Percentiles rank a stretch among this genome's conserved stretches.
phyloP scores from a whole-genome alignment of 139 green algal species.

The Chlorella sorokiniana region DNA sequence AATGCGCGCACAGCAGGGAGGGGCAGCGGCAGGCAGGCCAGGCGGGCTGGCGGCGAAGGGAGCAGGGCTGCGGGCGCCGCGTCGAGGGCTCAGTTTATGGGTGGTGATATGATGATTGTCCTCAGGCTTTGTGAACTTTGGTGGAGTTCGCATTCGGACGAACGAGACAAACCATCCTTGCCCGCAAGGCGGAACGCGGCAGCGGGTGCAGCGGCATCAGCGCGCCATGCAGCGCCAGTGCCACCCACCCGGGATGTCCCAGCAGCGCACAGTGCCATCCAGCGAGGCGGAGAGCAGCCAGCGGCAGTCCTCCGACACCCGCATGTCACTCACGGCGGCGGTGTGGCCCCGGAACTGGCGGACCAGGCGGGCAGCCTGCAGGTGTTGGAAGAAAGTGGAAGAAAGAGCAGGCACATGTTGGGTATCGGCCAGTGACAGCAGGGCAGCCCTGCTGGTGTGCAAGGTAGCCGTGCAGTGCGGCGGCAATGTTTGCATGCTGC shows the following conservation, averaged over 20 bases:
- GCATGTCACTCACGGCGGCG: constrained; percentile 80
- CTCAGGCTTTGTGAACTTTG: constrained; percentile 48
- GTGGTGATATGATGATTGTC: constrained; percentile 56
- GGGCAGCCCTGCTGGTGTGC: no score
- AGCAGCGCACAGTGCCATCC: constrained; percentile 89
- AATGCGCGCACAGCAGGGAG: not conserved
- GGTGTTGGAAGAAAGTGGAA: not conserved
- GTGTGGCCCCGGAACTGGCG: constrained; percentile 83
- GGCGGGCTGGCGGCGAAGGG: not conserved
- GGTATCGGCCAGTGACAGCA: not conserved
- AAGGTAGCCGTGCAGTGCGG: no score
- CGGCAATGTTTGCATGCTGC: no score
- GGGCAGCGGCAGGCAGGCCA: not conserved
- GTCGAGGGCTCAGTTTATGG: constrained; percentile 49
- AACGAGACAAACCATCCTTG: constrained; percentile 55
- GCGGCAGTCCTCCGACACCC: constrained; percentile 75
- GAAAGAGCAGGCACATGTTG: not conserved
- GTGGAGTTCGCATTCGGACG: constrained; percentile 46
- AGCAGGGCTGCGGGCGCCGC: not conserved
- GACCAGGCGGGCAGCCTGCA: constrained; percentile 68
- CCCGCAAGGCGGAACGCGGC: not conserved
- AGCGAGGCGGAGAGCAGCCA: constrained; percentile 90
- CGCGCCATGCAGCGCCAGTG: not conserved
- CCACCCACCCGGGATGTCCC: constrained; percentile 81
- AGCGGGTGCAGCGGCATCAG: not conserved